A percentile compares a stretch with the other conserved stretches of the same genome.
Conservation (phyloP, 192 early-diverging fungal species). For the Spinellus fusiger region DNA sequence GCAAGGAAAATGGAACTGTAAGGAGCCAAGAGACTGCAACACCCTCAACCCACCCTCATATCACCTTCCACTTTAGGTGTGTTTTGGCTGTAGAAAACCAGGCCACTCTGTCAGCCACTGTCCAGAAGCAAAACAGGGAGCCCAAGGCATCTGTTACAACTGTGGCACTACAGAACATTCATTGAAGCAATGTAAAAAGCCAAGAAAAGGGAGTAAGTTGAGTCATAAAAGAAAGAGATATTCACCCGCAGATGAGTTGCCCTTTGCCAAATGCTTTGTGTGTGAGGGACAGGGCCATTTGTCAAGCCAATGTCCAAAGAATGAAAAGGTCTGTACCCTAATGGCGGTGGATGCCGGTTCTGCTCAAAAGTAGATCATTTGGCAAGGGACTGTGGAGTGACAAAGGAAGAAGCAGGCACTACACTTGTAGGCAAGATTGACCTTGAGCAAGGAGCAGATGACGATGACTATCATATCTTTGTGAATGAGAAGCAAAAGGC, state of each 20-base stretch:
- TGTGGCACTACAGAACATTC: constrained; percentile 85
- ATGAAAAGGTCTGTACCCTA: constrained; percentile 86
- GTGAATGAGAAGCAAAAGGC: constrained; percentile 51
- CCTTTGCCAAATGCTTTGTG: constrained; percentile 84
- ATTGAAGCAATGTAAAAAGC: constrained; percentile 68
- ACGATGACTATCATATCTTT: constrained; percentile 84
- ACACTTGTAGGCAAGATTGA: constrained; percentile 71
- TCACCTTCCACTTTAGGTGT: constrained; percentile 56
- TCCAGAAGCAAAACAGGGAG: constrained; percentile 48
- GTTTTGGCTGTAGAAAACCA: constrained; percentile 78
- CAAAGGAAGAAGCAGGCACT: constrained; percentile 50
- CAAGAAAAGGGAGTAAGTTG: constrained; percentile 33
- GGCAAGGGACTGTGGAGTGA: constrained; percentile 72
- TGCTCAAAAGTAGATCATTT: constrained; percentile 86
- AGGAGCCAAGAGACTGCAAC: neutral
- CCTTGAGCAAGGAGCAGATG: constrained; percentile 83
- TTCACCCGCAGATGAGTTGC: constrained; percentile 54
- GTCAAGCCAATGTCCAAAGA: constrained; percentile 75
- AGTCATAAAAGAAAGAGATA: too few species aligned
- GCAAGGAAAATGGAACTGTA: constrained; percentile 6
- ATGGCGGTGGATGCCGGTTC: constrained; percentile 85
- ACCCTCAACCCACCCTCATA: too few species aligned
- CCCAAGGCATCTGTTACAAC: constrained; percentile 75
- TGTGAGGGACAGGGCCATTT: constrained; percentile 84
- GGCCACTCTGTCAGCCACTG: constrained; percentile 86